Conservation (phyloP, 257 asterid species). For the Nicotiana noctiflora region DNA sequence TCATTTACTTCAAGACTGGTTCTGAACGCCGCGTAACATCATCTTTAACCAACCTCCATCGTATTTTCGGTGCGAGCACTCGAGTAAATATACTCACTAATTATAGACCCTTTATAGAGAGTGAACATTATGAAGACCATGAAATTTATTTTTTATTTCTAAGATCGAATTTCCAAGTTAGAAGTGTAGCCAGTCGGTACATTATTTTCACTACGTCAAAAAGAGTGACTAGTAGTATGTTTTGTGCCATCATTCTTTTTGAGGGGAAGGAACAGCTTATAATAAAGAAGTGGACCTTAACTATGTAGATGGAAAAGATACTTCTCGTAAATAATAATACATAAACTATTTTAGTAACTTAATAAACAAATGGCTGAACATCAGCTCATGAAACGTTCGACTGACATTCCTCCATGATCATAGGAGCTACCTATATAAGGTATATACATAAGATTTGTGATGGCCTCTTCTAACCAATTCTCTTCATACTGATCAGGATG, state of each 20-base stretch:
- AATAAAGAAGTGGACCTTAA: neutral
- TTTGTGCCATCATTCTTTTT: neutral
- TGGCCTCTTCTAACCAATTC: slow-evolving; percentile 60
- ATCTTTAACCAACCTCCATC: too few species aligned
- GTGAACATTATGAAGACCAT: neutral
- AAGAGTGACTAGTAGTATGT: neutral
- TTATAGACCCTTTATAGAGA: neutral
- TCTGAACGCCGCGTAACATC: too few species aligned
- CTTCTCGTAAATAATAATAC: neutral
- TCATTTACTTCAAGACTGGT: too few species aligned
- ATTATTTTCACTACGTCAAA: neutral
- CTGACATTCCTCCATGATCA: neutral
- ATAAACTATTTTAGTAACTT: neutral
- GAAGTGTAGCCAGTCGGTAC: neutral
- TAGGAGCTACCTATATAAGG: slow-evolving; percentile 32
- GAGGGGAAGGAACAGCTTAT: neutral
- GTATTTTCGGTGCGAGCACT: too few species aligned
- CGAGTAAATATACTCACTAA: neutral
- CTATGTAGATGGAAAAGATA: too few species aligned
- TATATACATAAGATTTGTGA: slow-evolving; percentile 46
- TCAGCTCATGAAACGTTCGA: neutral
- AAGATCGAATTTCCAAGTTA: neutral
- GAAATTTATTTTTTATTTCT: too few species aligned
- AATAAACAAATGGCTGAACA: neutral
- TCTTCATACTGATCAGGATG: slow-evolving; percentile 38